Base-by-base conservation (phyloP, 1,139 yeast species). In the Sugiyamaella novakii region DNA sequence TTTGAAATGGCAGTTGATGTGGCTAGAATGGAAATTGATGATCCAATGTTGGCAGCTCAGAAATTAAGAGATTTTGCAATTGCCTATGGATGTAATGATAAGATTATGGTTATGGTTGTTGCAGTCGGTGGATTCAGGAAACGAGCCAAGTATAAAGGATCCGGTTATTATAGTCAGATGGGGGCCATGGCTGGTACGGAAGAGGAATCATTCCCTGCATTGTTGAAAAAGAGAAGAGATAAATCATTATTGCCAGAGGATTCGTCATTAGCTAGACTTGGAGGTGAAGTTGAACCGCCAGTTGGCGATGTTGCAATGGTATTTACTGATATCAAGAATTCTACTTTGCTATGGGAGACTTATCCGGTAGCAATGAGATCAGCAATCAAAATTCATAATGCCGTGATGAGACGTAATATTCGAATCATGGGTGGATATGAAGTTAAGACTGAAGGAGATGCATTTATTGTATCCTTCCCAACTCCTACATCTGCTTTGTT, bases 381-480 rank as follows among this genome's bases (percentile, higher is more conserved):
- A 3, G 98, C 98, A 0, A 92, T 92, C 63, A 88, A 89, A 68
- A 85, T 87, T 6, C 99, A 92, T 68, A 94, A 92, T 65, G 80
- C 87, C 19, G 81, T 92, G 28, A 92, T 94, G 98, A 81, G 99
- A 64, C 80, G 98, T 46, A 95, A 88, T 61, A 72, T 92, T 57
- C 79, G 97, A 58, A 84, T 91, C 43, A 88, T 87, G 60, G 97
- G 98, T 36, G 98, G 98, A 2, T 92, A 92, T 64, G 99, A 92
- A 68, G 98, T 92, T 28, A 92, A 92, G 67, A 94, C 98, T 1
- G 99, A 94, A 80, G 99, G 99, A 62, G 99, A 92, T 73, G 96
- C 98, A 0, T 92, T 92, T 61, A 91, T 92, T 87, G 98, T 92
- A n/a, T 87, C 97, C 5, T 92, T 92, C 68, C 96, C 97, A 1